Conservation (phyloP, 225 moss, liverwort and hornwort species). For the Bryoerythrophyllum caledonicum region DNA sequence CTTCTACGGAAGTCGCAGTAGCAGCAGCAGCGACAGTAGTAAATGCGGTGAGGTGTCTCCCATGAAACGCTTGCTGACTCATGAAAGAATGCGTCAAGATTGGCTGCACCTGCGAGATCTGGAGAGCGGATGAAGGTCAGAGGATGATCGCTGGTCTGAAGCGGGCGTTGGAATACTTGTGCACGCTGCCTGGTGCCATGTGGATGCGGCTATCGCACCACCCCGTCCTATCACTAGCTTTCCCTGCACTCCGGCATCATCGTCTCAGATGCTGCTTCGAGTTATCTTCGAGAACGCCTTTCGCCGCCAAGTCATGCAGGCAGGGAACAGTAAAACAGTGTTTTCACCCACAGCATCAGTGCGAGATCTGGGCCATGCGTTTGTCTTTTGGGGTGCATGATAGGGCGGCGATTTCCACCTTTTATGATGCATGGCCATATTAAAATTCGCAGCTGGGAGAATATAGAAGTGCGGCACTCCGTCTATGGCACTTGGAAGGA, state of each 20-base stretch:
- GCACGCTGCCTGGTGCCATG: not conserved
- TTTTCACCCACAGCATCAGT: not conserved
- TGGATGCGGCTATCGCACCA: constrained; percentile 16
- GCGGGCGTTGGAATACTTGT: not conserved
- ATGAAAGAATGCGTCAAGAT: constrained; percentile 28
- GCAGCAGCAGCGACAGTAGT: too few relatives aligned
- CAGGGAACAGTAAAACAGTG: not conserved
- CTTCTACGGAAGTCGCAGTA: too few relatives aligned
- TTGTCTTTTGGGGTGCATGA: constrained; percentile 39
- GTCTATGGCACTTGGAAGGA: not conserved
- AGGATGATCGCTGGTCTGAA: too few relatives aligned
- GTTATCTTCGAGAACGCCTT: not conserved
- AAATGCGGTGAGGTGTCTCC: constrained; percentile 17
- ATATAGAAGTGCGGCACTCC: not conserved
- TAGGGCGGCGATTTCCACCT: constrained; percentile 8
- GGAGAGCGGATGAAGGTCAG: too few relatives aligned
- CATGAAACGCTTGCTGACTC: constrained; percentile 26
- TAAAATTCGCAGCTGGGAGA: too few relatives aligned
- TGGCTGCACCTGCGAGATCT: constrained; percentile 27
- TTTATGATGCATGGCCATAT: not conserved
- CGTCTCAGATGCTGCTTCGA: not conserved
- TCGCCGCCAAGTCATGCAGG: constrained; percentile 9
- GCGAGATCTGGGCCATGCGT: not conserved
- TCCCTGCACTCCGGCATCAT: constrained; percentile 11
- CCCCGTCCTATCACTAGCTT: not conserved